These are phyloP conservation scores for Linanthus parryae DNA, from an alignment of 148 eudicot genomes.

Conservation along the genomic window DNA sequence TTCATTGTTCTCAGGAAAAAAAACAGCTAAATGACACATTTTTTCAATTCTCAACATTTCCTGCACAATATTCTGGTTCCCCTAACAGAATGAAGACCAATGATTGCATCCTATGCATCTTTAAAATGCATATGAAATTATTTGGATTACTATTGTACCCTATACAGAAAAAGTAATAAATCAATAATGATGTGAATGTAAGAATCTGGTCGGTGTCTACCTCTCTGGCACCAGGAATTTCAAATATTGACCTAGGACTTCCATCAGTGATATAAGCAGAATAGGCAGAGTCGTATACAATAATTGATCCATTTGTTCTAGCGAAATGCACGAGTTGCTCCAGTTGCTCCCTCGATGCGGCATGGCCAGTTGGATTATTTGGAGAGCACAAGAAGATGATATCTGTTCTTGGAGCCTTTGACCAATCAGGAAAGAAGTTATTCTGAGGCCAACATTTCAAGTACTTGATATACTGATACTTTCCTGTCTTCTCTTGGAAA, in stretches of 20 bases:
- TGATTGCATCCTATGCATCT: too few relatives aligned
- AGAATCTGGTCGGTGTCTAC: too few relatives aligned
- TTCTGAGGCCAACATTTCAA: conserved; percentile 55
- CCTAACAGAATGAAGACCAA: too few relatives aligned
- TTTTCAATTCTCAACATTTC: too few relatives aligned
- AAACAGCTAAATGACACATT: too few relatives aligned
- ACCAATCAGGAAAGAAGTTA: conserved; percentile 58
- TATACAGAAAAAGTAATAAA: too few relatives aligned
- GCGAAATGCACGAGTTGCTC: conserved; percentile 65
- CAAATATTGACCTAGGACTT: conserved; percentile 58
- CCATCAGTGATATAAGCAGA: conserved; percentile 52
- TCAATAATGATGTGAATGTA: too few relatives aligned
- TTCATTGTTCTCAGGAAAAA: too few relatives aligned
- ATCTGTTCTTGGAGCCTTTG: conserved; percentile 47
- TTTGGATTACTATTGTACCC: too few relatives aligned
- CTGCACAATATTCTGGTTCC: too few relatives aligned
- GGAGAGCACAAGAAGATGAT: conserved; percentile 89
- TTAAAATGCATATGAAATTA: too few relatives aligned
- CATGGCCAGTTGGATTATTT: conserved; percentile 85
- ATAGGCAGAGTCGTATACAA: conserved; percentile 77
- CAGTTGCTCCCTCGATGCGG: conserved; percentile 55
- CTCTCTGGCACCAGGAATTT: conserved; percentile 78
- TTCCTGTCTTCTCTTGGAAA: conserved; percentile 34
- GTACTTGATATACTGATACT: conserved; percentile 51
- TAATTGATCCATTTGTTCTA: conserved; percentile 56